Conservation (phyloP, 345 rosid genomes). For the Murraya koenigii region DNA sequence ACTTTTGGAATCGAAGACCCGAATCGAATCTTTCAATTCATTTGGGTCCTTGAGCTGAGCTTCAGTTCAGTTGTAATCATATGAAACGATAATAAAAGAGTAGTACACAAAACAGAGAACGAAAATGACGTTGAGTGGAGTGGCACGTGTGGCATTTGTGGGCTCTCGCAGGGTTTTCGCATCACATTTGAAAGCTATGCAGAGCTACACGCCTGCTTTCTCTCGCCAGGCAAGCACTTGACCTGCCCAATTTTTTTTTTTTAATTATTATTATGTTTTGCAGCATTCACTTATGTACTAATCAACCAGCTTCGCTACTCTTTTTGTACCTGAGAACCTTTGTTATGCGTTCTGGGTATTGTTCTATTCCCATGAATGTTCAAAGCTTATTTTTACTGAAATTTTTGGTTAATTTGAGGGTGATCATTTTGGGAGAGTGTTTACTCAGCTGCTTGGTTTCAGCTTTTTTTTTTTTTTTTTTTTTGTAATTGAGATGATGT, state of each 20-base stretch:
- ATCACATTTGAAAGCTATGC: slow-evolving; percentile 30
- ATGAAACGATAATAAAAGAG: neutral
- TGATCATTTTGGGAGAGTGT: slow-evolving; percentile 3
- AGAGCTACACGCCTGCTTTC: slow-evolving; percentile 14
- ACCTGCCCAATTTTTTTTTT: no score
- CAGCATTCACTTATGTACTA: neutral
- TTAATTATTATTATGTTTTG: no score
- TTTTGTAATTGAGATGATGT: neutral
- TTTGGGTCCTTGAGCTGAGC: neutral
- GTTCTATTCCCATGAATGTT: neutral
- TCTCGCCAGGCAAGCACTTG: slow-evolving; percentile 19
- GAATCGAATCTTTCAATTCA: neutral
- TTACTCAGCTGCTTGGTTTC: neutral
- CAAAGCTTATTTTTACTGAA: neutral
- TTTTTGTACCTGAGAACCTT: neutral
- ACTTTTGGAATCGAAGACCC: no score
- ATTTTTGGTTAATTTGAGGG: neutral
- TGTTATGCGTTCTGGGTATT: neutral
- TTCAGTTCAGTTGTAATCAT: neutral
- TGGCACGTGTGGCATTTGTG: slow-evolving; percentile 19
- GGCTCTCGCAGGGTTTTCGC: slow-evolving; percentile 2
- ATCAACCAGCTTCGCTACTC: neutral
- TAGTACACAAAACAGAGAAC: neutral
- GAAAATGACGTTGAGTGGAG: slow-evolving; percentile 6
- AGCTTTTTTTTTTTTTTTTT: neutral